Evolutionary conservation across 495 filamentous ascomycete species (phyloP).

Genomic region (Penicillium soppii): DNA sequence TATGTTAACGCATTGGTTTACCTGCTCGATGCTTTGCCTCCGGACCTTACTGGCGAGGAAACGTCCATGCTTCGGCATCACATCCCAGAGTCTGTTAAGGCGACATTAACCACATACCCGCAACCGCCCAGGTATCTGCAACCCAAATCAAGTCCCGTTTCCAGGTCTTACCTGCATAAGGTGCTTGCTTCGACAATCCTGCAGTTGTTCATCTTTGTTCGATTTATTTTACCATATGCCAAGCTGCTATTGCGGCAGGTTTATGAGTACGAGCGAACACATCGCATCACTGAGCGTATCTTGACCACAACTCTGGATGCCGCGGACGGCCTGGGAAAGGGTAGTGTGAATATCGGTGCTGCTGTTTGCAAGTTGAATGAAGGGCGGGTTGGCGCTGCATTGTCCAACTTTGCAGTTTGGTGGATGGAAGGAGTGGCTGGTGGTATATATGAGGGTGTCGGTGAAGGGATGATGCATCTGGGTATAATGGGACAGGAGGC

Average conservation of each 20-base stretch:
- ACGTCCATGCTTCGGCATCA: constrained; percentile 26
- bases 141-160: not conserved
- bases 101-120: constrained; percentile 8
- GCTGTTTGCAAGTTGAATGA: constrained; percentile 54
- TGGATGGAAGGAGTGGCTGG: constrained; percentile 58
- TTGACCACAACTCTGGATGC: constrained; percentile 48
- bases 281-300: constrained; percentile 57
- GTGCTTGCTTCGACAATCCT: constrained; percentile 55
- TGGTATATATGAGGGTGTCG: constrained; percentile 64
- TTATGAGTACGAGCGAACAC: constrained; percentile 63
- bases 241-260: constrained; percentile 49
- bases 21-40: constrained; percentile 63
- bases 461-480: constrained; percentile 56
- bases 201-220: constrained; percentile 54
- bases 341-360: constrained; percentile 46
- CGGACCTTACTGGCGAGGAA: constrained; percentile 49
- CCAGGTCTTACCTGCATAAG: constrained; percentile 56
- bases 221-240: constrained; percentile 58
- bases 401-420: constrained; percentile 53
- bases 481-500: constrained; percentile 32
- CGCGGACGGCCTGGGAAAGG: constrained; percentile 53
- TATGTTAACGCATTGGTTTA: constrained; percentile 68
- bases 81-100: constrained; percentile 29
- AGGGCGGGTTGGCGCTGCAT: constrained; percentile 52
- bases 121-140: constrained; percentile 30